Percentiles rank a stretch among this genome's conserved stretches.
Evolutionary conservation across 1,284 basidiomycete genomes (phyloP).

Genomic region (Papiliotrema flavescens): DNA sequence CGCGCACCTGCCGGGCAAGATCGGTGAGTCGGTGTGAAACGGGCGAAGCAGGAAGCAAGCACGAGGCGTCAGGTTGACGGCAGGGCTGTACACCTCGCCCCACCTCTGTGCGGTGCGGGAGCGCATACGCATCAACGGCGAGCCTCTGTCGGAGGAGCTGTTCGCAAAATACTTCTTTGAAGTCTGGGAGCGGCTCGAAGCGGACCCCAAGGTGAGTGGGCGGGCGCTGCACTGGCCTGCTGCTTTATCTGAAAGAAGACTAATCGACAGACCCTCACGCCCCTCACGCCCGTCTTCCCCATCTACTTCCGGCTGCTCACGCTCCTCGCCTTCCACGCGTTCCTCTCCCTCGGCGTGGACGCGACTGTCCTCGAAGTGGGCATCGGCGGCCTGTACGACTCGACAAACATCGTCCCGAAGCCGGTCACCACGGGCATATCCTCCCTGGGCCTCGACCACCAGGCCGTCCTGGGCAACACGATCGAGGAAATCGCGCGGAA

Average conservation of each 20-base stretch:
- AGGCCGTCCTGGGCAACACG: slow-evolving; percentile 84
- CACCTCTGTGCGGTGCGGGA: slow-evolving; percentile 95
- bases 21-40: slow-evolving; percentile 24
- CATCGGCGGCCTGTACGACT: slow-evolving; percentile 90
- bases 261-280: slow-evolving; percentile 44
- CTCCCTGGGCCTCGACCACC: slow-evolving; percentile 89
- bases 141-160: slow-evolving; percentile 77
- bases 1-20: slow-evolving; percentile 34
- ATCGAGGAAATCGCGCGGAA: slow-evolving; percentile 88
- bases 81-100: slow-evolving; percentile 92
- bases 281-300: slow-evolving; percentile 62
- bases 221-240: not conserved
- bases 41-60: not conserved
- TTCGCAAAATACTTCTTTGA: slow-evolving; percentile 95
- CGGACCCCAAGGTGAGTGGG: slow-evolving; percentile 59
- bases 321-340: slow-evolving; percentile 86
- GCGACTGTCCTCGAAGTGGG: slow-evolving; percentile 96
- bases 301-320: slow-evolving; percentile 95
- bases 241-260: too few species aligned
- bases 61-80: not conserved
- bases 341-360: slow-evolving; percentile 67
- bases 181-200: slow-evolving; percentile 83
- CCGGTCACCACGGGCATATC: slow-evolving; percentile 88
- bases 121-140: slow-evolving; percentile 89
- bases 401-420: slow-evolving; percentile 90